Conservation (phyloP, 73 alveolate genomes). For the Paramecium caudatum region DNA sequence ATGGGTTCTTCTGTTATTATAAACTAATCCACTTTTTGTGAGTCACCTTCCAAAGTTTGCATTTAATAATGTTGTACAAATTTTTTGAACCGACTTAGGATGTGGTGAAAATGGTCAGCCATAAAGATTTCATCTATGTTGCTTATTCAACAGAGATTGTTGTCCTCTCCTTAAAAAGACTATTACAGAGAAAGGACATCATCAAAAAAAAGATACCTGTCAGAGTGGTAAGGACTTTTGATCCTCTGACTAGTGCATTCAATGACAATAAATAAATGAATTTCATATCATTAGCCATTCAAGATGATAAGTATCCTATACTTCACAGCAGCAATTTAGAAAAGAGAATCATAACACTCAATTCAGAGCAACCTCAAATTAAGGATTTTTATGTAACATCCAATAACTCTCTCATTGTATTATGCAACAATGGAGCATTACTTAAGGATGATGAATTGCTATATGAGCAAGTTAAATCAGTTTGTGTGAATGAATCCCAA, state of each 20-base stretch:
- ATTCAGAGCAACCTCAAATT: constrained; percentile 21
- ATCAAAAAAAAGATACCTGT: constrained; percentile 2
- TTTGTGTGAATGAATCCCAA: too few species aligned
- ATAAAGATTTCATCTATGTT: constrained; percentile 8
- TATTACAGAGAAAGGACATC: constrained; percentile 15
- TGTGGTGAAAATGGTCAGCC: constrained; percentile 10
- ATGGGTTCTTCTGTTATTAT: constrained; percentile 34
- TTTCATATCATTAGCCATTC: background rate
- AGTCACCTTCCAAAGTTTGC: too few species aligned
- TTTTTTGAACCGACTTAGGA: constrained; percentile 40
- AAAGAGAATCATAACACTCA: constrained; percentile 45
- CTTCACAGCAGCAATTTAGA: constrained; percentile 34
- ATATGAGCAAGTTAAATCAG: background rate
- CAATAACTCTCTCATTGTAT: background rate
- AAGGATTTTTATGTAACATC: constrained; percentile 19
- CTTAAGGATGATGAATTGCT: background rate
- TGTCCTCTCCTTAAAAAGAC: background rate
- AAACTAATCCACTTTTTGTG: constrained; percentile 22
- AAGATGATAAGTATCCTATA: background rate
- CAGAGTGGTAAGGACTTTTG: background rate
- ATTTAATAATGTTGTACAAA: too few species aligned
- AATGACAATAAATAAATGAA: constrained; percentile 14
- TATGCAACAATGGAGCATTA: constrained; percentile 50
- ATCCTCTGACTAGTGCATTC: background rate
- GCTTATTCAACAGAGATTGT: constrained; percentile 32